Evolutionary conservation across 768 basidiomycete genomes (phyloP).

Genomic region (Auriculariales sp.): DNA sequence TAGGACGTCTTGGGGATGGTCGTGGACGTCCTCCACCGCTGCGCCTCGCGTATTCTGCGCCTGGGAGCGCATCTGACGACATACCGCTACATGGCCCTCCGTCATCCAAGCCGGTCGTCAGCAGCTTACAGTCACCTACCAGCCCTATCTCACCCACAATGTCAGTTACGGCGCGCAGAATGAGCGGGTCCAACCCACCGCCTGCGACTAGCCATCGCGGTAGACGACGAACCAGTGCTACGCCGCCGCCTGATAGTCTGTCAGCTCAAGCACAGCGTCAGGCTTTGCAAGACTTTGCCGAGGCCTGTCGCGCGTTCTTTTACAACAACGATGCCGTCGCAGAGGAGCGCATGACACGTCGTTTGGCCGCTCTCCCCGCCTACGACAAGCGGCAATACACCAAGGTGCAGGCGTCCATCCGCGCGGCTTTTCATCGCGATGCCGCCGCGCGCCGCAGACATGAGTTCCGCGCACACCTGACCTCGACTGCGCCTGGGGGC

Average conservation of each 20-base stretch:
- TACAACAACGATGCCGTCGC: slow-evolving; percentile 69
- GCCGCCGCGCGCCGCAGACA: slow-evolving; percentile 62
- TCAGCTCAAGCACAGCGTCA: slow-evolving; percentile 33
- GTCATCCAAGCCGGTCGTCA: background rate
- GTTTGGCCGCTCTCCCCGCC: slow-evolving; percentile 61
- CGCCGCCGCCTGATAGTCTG: slow-evolving; percentile 43
- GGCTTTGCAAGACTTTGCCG: slow-evolving; percentile 68
- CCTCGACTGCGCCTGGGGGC: slow-evolving; percentile 63
- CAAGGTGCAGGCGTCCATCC: slow-evolving; percentile 72
- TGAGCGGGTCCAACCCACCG: background rate
- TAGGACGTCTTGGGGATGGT: too few species aligned
- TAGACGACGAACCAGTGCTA: background rate
- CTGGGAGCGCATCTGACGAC: background rate
- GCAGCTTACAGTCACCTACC: background rate
- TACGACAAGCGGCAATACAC: slow-evolving; percentile 80
- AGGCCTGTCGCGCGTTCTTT: slow-evolving; percentile 72
- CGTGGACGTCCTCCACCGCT: background rate
- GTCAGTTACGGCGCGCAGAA: background rate
- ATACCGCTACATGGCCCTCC: background rate
- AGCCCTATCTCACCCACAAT: background rate
- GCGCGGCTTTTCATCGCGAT: slow-evolving; percentile 72
- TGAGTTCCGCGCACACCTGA: slow-evolving; percentile 75
- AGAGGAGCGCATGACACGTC: slow-evolving; percentile 69
- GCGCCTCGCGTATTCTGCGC: background rate
- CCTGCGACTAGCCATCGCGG: background rate